Base-by-base conservation (phyloP, 148 eudicot species). In the Diospyros lotus region DNA sequence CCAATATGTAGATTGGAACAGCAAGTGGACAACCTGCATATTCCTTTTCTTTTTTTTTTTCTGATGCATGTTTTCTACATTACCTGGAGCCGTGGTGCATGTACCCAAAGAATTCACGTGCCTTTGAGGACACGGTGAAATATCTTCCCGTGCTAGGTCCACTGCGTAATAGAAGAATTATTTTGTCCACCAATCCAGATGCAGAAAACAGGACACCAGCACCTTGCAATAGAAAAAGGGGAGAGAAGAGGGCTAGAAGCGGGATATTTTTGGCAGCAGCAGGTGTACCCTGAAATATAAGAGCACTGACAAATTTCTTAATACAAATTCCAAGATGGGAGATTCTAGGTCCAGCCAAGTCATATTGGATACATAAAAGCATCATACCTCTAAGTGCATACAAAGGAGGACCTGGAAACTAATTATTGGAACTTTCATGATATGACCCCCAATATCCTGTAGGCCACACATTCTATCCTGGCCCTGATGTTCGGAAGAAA, bases 51-150 rank as follows among this genome's bases (percentile, higher is more conserved):
- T 74, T 44, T 67, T 58, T 46, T 41, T 2, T 15, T 46, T 28
- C 28, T 28, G 28, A 28, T 41, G 17, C 59, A 66, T 41, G 18
- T 12, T 51, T 55, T 8, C 18, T 40, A 12, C 62, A 70, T 80
- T 79, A 91, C 98, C 98, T 88, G 75, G 98, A 94, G 73, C 98
- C 98, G 73, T 83, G 93, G 81, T 86, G 90, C 89, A 94, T 78
- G 85, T 88, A 94, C 63, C 81, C 96, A 82, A 94, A 89, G 84
- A 82, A 87, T 66, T 94, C 98, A 66, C 73, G 82, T 79, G 85
- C 68, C 83, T 83, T 85, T 65, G 92, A 85, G 81, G 95, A 90
- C 74, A 82, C 72, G 9, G 77, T 55, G 82, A 89, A 87, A 86
- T 92, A 92, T 77, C 55, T 63, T 77, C 93, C 93, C 40, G 78